These are phyloP conservation scores for Botrytis aclada DNA, from an alignment of 2,329 filamentous ascomycete genomes.

Conservation along the genomic window DNA sequence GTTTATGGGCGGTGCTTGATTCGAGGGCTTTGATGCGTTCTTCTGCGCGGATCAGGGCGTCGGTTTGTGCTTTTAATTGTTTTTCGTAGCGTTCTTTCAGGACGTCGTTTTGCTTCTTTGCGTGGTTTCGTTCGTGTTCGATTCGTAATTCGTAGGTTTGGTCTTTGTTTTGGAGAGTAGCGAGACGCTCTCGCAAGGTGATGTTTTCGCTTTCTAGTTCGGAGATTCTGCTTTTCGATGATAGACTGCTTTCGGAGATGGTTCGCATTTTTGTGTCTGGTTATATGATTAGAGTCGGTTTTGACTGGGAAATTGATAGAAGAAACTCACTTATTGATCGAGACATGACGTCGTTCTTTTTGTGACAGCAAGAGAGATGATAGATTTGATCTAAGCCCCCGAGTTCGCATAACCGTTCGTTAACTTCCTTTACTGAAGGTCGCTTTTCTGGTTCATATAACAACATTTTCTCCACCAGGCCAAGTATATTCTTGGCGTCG, in stretches of 20 bases:
- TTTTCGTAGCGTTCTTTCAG: slow-evolving; percentile 28
- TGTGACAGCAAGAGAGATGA: slow-evolving; percentile 46
- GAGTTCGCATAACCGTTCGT: slow-evolving; percentile 45
- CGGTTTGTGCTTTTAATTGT: slow-evolving; percentile 23
- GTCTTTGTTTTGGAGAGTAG: slow-evolving; percentile 24
- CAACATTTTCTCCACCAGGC: slow-evolving; percentile 51
- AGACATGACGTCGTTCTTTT: slow-evolving; percentile 38
- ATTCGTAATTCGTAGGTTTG: slow-evolving; percentile 26
- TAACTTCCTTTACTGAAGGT: slow-evolving; percentile 50
- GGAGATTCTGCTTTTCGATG: slow-evolving; percentile 10
- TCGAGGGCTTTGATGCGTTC: slow-evolving; percentile 22
- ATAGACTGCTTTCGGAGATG: slow-evolving; percentile 19
- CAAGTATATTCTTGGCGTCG: slow-evolving; percentile 41
- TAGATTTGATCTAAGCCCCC: slow-evolving; percentile 49
- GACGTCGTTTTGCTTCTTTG: slow-evolving; percentile 26
- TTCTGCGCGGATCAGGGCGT: slow-evolving; percentile 16
- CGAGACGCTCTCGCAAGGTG: slow-evolving; percentile 24
- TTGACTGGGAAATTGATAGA: no score
- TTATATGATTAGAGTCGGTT: not conserved
- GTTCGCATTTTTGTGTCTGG: slow-evolving; percentile 28
- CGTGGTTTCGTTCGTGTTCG: slow-evolving; percentile 27
- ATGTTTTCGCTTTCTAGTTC: slow-evolving; percentile 23
- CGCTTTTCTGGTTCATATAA: slow-evolving; percentile 48
- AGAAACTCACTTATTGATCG: slow-evolving; percentile 38
- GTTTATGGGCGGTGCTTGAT: slow-evolving; percentile 10